Percentiles rank a stretch among this genome's conserved stretches.
These are phyloP conservation scores for Solanum paucissectum DNA, from an alignment of 257 asterid genomes.

Conservation along the genomic window DNA sequence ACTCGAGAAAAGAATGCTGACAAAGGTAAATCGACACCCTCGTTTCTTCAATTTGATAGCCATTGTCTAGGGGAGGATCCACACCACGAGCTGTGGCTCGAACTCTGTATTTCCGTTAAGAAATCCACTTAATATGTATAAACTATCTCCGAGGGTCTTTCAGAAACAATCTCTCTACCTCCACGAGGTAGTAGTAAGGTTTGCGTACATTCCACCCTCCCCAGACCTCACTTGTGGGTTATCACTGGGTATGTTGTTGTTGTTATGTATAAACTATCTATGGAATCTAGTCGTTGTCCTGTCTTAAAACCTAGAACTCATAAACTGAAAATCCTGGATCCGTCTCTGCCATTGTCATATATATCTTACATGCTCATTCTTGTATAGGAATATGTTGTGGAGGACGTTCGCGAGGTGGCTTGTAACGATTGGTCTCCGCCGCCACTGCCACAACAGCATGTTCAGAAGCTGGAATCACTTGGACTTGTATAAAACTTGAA, in stretches of 20 bases:
- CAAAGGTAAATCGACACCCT: slow-evolving; percentile 45
- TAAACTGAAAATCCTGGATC: neutral
- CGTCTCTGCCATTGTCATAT: neutral
- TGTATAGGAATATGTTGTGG: slow-evolving; percentile 81
- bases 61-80: neutral
- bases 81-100: neutral
- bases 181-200: neutral
- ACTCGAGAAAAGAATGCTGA: slow-evolving; percentile 85
- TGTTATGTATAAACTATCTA: neutral
- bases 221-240: neutral
- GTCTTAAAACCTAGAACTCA: neutral
- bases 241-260: neutral
- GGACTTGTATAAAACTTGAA: slow-evolving; percentile 53
- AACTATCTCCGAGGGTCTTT: neutral
- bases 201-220: neutral
- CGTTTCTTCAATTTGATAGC: neutral
- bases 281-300: neutral
- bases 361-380: neutral
- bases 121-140: neutral
- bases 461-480: slow-evolving; percentile 76
- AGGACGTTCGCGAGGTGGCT: slow-evolving; percentile 75
- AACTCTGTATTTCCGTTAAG: neutral
- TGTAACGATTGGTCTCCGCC: slow-evolving; percentile 83
- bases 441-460: slow-evolving; percentile 66
- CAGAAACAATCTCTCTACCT: neutral